These are phyloP conservation scores for Metschnikowia lachancei DNA, from an alignment of 805 yeast species.

Conservation along the genomic window DNA sequence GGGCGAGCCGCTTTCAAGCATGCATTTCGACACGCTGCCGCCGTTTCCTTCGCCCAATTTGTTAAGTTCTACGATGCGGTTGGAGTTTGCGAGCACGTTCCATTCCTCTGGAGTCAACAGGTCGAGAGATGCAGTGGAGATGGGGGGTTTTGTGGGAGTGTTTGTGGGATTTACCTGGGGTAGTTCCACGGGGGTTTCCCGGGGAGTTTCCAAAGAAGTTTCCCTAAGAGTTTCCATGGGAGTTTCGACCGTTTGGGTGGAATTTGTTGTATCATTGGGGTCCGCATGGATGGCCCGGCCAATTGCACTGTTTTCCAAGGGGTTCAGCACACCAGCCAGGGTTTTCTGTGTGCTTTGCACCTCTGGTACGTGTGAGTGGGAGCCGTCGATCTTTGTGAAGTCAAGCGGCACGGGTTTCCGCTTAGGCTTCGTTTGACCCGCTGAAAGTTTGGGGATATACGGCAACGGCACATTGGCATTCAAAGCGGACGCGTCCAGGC, in stretches of 20 bases:
- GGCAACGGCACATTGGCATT: constrained; percentile 12
- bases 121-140: constrained; percentile 33
- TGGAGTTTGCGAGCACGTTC: constrained; percentile 56
- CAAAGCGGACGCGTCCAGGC: constrained; percentile 2
- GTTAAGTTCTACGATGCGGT: constrained; percentile 64
- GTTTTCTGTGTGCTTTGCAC: neutral
- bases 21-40: constrained; percentile 83
- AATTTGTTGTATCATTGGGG: too few species aligned
- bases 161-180: too few species aligned
- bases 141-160: neutral
- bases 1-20: constrained; percentile 52
- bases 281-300: neutral
- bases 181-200: neutral
- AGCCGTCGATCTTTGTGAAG: constrained; percentile 34
- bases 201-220: neutral
- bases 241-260: too few species aligned
- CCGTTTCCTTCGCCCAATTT: constrained; percentile 93
- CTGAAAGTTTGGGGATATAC: constrained; percentile 11
- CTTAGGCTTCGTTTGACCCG: constrained; percentile 13
- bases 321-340: too few species aligned
- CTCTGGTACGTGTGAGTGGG: constrained; percentile 18
- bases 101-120: constrained; percentile 73
- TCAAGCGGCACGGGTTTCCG: constrained; percentile 47
- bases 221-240: too few species aligned
- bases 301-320: neutral